These are phyloP conservation scores for Gelatoporia subvermispora DNA, from an alignment of 768 basidiomycete genomes.

Conservation along the genomic window DNA sequence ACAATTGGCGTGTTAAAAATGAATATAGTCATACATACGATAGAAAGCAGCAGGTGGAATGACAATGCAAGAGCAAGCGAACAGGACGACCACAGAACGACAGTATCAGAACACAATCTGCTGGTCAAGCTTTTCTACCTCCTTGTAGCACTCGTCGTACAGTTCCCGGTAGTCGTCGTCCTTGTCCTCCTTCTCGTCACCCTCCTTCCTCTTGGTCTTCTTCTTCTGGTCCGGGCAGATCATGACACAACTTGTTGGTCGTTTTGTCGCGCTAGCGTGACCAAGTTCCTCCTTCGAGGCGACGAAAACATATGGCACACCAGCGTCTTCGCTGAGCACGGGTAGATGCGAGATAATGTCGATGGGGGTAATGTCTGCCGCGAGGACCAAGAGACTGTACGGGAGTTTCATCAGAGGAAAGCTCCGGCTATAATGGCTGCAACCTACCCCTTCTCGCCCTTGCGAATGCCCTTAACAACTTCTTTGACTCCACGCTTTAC, in stretches of 20 bases:
- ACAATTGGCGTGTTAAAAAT: slow-evolving; percentile 1
- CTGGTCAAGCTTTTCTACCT: slow-evolving; percentile 78
- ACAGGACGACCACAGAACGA: not conserved
- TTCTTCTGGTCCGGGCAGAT: slow-evolving; percentile 80
- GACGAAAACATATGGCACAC: slow-evolving; percentile 87
- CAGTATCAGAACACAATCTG: slow-evolving; percentile 56
- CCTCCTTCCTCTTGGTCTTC: slow-evolving; percentile 56
- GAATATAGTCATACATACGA: too few relatives aligned
- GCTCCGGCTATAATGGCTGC: not conserved
- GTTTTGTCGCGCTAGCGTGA: slow-evolving; percentile 92
- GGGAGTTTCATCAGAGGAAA: not conserved
- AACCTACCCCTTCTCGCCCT: slow-evolving; percentile 92
- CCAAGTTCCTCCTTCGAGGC: slow-evolving; percentile 94
- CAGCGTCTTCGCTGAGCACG: slow-evolving; percentile 88
- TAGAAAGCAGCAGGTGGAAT: not conserved
- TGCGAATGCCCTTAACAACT: slow-evolving; percentile 94
- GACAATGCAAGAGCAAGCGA: slow-evolving; percentile 1
- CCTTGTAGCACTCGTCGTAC: slow-evolving; percentile 81
- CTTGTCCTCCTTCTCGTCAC: slow-evolving; percentile 52
- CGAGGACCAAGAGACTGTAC: slow-evolving; percentile 78
- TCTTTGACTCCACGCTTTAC: slow-evolving; percentile 98
- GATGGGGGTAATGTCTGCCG: slow-evolving; percentile 95
- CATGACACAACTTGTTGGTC: slow-evolving; percentile 97
- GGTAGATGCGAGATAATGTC: slow-evolving; percentile 98
- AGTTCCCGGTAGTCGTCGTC: slow-evolving; percentile 85